These are phyloP conservation scores for Diplocarpon mali DNA, from an alignment of 2,329 filamentous ascomycete genomes.

Conservation along the genomic window DNA sequence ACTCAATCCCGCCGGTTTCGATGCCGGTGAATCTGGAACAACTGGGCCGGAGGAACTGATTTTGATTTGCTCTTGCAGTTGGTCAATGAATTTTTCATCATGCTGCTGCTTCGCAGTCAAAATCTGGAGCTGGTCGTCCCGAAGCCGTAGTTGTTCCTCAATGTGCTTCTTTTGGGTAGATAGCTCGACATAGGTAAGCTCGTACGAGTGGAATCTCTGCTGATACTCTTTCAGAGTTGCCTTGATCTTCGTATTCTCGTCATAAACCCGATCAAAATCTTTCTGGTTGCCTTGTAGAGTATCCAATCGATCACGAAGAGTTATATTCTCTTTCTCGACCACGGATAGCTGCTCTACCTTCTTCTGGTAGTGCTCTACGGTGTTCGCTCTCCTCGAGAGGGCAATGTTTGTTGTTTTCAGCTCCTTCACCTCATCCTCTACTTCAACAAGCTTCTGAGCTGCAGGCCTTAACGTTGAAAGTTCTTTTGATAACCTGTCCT, in stretches of 20 bases:
- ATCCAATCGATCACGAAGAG: constrained; percentile 43
- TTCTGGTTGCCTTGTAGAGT: constrained; percentile 39
- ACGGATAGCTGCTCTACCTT: constrained; percentile 48
- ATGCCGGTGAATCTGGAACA: constrained; percentile 15
- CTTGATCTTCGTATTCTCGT: constrained; percentile 25
- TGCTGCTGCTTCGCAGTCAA: constrained; percentile 32
- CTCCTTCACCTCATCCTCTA: constrained; percentile 49
- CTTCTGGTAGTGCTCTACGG: constrained; percentile 49
- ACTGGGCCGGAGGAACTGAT: constrained; percentile 6
- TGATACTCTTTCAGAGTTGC: constrained; percentile 30
- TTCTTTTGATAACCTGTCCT: constrained; percentile 37
- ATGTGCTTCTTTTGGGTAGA: constrained; percentile 35
- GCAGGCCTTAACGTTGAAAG: constrained; percentile 35
- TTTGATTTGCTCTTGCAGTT: constrained; percentile 45
- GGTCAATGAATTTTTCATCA: constrained; percentile 35
- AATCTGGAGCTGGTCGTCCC: constrained; percentile 18
- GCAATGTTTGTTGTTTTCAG: constrained; percentile 47
- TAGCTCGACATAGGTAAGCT: constrained; percentile 25
- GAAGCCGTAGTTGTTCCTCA: constrained; percentile 32
- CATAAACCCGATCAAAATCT: constrained; percentile 24
- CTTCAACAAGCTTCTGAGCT: constrained; percentile 37
- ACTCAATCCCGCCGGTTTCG: constrained; percentile 27
- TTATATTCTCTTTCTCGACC: constrained; percentile 44
- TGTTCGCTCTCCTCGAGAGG: constrained; percentile 51
- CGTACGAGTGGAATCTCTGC: constrained; percentile 28